A percentile compares a stretch with the other conserved stretches of the same genome.
These are phyloP conservation scores for Cenchrus purpureus DNA, from an alignment of 176 grass and related monocot genomes.

Conservation along the genomic window DNA sequence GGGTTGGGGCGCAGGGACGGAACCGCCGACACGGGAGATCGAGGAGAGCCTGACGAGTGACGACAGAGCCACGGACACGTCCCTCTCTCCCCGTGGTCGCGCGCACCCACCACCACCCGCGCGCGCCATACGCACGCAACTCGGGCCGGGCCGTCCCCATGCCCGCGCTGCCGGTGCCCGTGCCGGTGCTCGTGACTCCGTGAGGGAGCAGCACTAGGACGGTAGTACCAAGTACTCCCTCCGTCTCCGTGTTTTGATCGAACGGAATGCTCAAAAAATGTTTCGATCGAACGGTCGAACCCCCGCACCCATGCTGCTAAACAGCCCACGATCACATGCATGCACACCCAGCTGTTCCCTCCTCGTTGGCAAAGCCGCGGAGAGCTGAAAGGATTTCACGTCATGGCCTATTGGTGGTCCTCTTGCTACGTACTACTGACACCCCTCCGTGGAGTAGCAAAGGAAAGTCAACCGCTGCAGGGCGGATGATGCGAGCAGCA, in stretches of 20 bases:
- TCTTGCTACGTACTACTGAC: no score
- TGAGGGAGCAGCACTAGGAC: no score
- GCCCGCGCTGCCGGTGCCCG: not conserved
- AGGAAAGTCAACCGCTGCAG: not conserved
- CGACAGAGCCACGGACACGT: constrained; percentile 42
- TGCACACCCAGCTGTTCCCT: no score
- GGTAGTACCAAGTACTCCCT: no score
- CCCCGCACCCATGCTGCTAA: no score
- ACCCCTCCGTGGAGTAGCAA: not conserved
- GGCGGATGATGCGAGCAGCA: not conserved
- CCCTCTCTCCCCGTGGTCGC: not conserved
- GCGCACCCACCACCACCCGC: not conserved
- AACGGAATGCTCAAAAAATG: no score
- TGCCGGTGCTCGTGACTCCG: constrained; percentile 17
- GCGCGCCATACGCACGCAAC: not conserved
- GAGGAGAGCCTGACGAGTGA: not conserved
- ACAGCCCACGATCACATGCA: no score
- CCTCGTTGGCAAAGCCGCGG: no score
- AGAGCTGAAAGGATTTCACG: no score
- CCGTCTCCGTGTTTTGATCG: no score
- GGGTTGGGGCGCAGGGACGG: constrained; percentile 32
- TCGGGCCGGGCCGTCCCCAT: constrained; percentile 1
- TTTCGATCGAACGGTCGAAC: no score
- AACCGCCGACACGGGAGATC: constrained; percentile 26
- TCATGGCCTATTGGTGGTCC: no score